phyloP scores from a whole-genome alignment of 345 rosid genomes.

The Linum trigynum region DNA sequence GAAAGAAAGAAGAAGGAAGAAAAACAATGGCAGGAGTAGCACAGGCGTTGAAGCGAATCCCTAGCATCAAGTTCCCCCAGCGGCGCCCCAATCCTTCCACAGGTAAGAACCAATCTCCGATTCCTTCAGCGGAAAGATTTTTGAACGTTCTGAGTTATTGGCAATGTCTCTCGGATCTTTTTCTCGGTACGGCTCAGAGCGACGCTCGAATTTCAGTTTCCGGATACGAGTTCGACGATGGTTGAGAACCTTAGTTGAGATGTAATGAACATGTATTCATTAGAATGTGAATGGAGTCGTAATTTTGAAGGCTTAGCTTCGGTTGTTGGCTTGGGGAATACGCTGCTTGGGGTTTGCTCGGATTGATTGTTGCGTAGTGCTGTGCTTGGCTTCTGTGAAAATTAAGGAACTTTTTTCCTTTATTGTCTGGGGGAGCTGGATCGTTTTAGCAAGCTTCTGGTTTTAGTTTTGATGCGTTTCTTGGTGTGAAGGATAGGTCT shows the following conservation, averaged over 20 bases:
- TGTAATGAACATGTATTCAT: not conserved
- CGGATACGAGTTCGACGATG: too few relatives aligned
- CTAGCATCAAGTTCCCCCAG: slow-evolving; percentile 79
- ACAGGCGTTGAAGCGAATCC: slow-evolving; percentile 72
- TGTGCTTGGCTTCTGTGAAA: too few relatives aligned
- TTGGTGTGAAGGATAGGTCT: not conserved
- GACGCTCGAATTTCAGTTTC: not conserved
- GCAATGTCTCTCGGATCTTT: slow-evolving; percentile 13
- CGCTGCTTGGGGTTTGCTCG: not conserved
- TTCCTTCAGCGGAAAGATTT: not conserved
- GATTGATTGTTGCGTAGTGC: not conserved
- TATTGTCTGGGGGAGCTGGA: too few relatives aligned
- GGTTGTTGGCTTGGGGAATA: not conserved
- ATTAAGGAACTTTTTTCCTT: too few relatives aligned
- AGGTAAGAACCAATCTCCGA: not conserved
- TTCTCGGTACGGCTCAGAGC: slow-evolving; percentile 18
- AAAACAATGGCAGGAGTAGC: slow-evolving; percentile 43
- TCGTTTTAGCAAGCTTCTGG: not conserved
- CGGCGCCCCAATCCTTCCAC: slow-evolving; percentile 29
- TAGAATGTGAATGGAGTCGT: not conserved
- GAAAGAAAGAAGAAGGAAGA: not conserved
- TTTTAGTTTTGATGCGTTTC: not conserved
- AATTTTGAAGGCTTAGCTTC: not conserved
- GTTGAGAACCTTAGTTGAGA: too few relatives aligned
- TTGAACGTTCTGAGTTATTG: too few relatives aligned